Conservation (phyloP, 108 stramenopile species). For the Pseudonitzschia delicatissima region DNA sequence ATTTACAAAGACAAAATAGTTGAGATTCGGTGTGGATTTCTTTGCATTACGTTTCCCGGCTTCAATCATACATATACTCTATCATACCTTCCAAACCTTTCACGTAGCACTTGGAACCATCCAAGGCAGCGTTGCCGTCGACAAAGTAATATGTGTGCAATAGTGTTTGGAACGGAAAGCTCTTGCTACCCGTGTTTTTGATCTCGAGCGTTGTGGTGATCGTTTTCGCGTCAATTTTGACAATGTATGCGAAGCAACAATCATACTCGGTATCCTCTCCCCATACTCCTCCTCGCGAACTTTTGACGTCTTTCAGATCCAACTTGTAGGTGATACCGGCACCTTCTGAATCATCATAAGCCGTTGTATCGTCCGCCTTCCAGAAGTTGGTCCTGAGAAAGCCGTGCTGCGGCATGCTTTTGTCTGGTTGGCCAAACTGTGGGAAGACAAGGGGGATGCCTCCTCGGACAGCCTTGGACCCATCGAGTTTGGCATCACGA, state of each 20-base stretch:
- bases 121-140: slow-evolving; percentile 47
- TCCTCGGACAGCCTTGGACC: slow-evolving; percentile 75
- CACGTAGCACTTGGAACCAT: slow-evolving; percentile 55
- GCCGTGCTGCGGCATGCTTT: slow-evolving; percentile 79
- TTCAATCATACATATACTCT: background rate
- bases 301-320: slow-evolving; percentile 53
- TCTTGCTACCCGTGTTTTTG: slow-evolving; percentile 48
- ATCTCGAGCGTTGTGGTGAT: slow-evolving; percentile 61
- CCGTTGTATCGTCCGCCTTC: slow-evolving; percentile 32
- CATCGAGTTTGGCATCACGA: slow-evolving; percentile 72
- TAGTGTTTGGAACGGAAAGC: slow-evolving; percentile 66
- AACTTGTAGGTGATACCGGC: slow-evolving; percentile 56
- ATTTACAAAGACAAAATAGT: background rate
- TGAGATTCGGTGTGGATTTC: background rate
- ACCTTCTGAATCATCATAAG: slow-evolving; percentile 21
- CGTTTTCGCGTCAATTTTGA: slow-evolving; percentile 40
- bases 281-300: slow-evolving; percentile 64
- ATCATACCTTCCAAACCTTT: slow-evolving; percentile 54
- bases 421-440: slow-evolving; percentile 76
- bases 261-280: slow-evolving; percentile 34
- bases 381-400: slow-evolving; percentile 72
- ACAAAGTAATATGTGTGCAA: slow-evolving; percentile 75
- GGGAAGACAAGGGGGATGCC: slow-evolving; percentile 84
- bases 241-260: slow-evolving; percentile 37
- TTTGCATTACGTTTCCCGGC: background rate